Conservation (phyloP, 768 basidiomycete genomes). For the Cyclocybe cylindracea region DNA sequence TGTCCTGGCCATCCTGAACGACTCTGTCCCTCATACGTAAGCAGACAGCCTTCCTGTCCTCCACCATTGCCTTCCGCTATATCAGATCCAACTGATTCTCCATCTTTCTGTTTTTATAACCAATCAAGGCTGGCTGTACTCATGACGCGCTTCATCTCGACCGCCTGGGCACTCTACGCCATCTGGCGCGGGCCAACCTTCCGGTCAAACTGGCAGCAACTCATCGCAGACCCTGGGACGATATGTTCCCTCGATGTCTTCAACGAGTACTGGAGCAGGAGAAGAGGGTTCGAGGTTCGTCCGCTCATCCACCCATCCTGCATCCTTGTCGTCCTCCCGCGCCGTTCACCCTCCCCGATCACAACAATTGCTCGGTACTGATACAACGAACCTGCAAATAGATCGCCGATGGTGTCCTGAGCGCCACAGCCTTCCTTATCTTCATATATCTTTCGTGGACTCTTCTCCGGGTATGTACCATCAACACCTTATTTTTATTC, state of each 20-base stretch:
- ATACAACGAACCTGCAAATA: conserved; percentile 18
- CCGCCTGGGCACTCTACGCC: conserved; percentile 53
- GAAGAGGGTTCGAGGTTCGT: conserved; percentile 44
- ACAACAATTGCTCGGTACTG: neutral
- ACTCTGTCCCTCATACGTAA: conserved; percentile 58
- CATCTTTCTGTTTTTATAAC: neutral
- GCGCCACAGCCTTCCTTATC: conserved; percentile 41
- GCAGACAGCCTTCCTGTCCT: conserved; percentile 9
- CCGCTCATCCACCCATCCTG: neutral
- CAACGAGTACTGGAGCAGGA: conserved; percentile 40
- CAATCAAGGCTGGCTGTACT: conserved; percentile 45
- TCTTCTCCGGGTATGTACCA: conserved; percentile 38
- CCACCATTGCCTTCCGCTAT: neutral
- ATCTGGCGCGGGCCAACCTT: conserved; percentile 46
- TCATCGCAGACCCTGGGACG: conserved; percentile 39
- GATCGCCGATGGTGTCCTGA: conserved; percentile 52
- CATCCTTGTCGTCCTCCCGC: neutral
- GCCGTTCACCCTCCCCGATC: neutral
- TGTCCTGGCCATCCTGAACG: conserved; percentile 46
- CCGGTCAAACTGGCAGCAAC: conserved; percentile 30
- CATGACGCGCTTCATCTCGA: conserved; percentile 44
- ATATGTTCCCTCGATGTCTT: conserved; percentile 54
- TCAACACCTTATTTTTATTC: too few relatives aligned
- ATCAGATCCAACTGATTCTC: neutral
- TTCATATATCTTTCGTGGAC: conserved; percentile 45